Conservation (phyloP, 768 basidiomycete genomes). For the Dioszegia aurantiaca region DNA sequence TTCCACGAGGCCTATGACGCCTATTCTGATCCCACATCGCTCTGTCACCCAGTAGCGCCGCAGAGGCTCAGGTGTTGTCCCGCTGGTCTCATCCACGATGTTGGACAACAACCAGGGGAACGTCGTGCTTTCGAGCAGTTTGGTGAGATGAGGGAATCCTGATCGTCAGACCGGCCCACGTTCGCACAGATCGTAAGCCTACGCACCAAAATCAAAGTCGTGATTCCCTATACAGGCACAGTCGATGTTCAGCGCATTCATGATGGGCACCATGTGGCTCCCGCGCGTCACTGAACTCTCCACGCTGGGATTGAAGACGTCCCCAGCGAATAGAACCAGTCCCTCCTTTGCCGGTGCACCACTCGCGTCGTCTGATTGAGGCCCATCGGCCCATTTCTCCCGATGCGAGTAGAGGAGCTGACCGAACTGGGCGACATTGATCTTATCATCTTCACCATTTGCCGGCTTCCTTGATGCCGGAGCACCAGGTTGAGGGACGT, state of each 20-base stretch:
- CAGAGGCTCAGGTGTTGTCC: slow-evolving; percentile 62
- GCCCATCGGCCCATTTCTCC: slow-evolving; percentile 58
- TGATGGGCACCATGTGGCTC: slow-evolving; percentile 86
- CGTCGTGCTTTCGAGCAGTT: slow-evolving; percentile 66
- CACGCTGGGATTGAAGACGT: slow-evolving; percentile 79
- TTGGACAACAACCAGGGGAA: slow-evolving; percentile 93
- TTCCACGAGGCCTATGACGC: slow-evolving; percentile 83
- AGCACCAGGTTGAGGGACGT: slow-evolving; percentile 45
- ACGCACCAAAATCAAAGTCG: slow-evolving; percentile 67
- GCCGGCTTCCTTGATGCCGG: slow-evolving; percentile 10
- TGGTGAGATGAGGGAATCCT: slow-evolving; percentile 51
- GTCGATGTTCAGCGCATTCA: slow-evolving; percentile 77
- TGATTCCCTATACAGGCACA: slow-evolving; percentile 86
- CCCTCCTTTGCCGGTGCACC: slow-evolving; percentile 57
- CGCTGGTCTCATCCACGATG: slow-evolving; percentile 64
- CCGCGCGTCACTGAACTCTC: slow-evolving; percentile 85
- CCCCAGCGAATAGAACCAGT: slow-evolving; percentile 80
- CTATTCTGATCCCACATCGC: slow-evolving; percentile 67
- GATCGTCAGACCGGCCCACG: neutral
- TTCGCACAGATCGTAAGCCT: neutral
- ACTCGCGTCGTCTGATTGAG: neutral
- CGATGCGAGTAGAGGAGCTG: slow-evolving; percentile 66
- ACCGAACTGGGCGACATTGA: slow-evolving; percentile 84
- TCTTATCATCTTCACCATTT: slow-evolving; percentile 57
- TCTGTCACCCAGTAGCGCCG: slow-evolving; percentile 67